Conservation (phyloP, 176 grass and related monocot genomes). For the Thalia dealbata region DNA sequence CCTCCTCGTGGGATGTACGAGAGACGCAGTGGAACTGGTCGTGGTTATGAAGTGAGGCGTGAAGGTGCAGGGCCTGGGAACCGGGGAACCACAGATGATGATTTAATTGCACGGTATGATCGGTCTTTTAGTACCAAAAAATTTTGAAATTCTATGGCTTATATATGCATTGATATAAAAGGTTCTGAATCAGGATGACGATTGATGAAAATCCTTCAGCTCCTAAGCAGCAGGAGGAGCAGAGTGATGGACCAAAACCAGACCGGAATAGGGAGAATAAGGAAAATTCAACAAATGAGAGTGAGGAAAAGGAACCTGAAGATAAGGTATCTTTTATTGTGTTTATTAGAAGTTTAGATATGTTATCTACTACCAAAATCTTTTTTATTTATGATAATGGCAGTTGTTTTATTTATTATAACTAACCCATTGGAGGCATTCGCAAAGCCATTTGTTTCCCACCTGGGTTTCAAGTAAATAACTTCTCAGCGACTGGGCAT, state of each 20-base stretch:
- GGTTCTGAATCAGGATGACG: not conserved
- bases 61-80: constrained; percentile 8
- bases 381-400: no score
- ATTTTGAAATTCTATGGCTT: not conserved
- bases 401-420: no score
- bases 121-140: not conserved
- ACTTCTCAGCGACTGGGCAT: no score
- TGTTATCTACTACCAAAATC: no score
- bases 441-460: no score
- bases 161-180: not conserved
- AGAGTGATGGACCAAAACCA: not conserved
- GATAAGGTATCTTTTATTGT: not conserved
- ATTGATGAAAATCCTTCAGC: not conserved
- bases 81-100: constrained; percentile 9
- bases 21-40: constrained; percentile 11
- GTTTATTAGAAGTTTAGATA: not conserved
- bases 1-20: constrained; percentile 2
- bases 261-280: constrained; percentile 4
- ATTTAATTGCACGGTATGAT: constrained; percentile 11
- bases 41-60: constrained; percentile 7
- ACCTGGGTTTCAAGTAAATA: no score
- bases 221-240: constrained; percentile 1
- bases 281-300: constrained; percentile 1
- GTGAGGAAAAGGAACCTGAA: constrained; percentile 9
- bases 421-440: no score